phyloP scores from a whole-genome alignment of 1,284 basidiomycete genomes.

The Naganishia sp. region DNA sequence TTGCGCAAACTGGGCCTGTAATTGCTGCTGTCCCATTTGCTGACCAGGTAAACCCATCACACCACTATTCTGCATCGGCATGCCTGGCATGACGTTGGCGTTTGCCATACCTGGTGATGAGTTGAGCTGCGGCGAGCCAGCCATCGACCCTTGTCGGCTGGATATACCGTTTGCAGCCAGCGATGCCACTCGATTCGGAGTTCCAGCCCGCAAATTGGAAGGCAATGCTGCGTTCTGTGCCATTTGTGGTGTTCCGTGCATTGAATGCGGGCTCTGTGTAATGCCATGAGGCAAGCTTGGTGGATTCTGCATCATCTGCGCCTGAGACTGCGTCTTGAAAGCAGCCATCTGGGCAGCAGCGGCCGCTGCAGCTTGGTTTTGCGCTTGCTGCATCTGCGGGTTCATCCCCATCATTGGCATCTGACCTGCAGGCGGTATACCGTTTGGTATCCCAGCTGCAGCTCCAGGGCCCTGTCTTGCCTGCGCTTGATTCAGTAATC shows the following conservation, averaged over 20 bases:
- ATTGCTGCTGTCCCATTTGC: constrained; percentile 18
- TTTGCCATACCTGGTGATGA: constrained; percentile 16
- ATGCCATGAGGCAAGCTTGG: constrained; percentile 20
- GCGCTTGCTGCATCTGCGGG: constrained; percentile 26
- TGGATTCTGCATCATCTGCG: constrained; percentile 21
- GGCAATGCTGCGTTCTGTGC: constrained; percentile 25
- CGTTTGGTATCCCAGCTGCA: constrained; percentile 4
- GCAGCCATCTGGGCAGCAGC: constrained; percentile 25
- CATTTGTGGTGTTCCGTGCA: constrained; percentile 29
- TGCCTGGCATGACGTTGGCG: not conserved
- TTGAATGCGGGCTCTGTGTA: constrained; percentile 28
- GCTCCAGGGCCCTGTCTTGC: constrained; percentile 10
- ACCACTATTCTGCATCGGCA: constrained; percentile 6
- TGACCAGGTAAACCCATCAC: constrained; percentile 8
- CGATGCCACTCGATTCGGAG: constrained; percentile 27
- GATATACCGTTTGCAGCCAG: constrained; percentile 23
- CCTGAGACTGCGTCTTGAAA: constrained; percentile 23
- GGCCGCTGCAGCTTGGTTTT: constrained; percentile 21
- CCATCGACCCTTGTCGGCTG: constrained; percentile 23
- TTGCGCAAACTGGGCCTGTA: constrained; percentile 26
- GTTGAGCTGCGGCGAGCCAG: constrained; percentile 19
- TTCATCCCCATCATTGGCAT: constrained; percentile 21
- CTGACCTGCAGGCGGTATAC: constrained; percentile 10
- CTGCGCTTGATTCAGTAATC: constrained; percentile 29
- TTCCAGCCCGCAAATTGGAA: constrained; percentile 20